Conservation (phyloP, 1,139 yeast species). For the Sugiyamaella paludigena region DNA sequence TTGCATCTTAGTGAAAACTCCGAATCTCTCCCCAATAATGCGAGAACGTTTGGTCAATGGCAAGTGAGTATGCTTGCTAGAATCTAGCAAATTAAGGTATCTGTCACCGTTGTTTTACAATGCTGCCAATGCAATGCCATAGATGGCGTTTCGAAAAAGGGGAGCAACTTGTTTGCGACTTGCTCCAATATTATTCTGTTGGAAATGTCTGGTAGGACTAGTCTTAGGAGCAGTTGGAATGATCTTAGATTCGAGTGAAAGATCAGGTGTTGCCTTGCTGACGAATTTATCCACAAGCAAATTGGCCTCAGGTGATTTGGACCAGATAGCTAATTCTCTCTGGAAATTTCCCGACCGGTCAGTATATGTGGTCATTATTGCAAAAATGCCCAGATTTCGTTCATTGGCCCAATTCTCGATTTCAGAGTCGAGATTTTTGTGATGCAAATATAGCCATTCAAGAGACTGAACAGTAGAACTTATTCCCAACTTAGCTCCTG, state of each 20-base stretch:
- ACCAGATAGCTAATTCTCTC: constrained; percentile 55
- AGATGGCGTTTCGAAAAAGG: constrained; percentile 28
- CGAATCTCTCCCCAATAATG: constrained; percentile 37
- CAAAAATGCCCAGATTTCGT: constrained; percentile 50
- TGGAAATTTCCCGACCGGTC: constrained; percentile 45
- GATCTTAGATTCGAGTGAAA: neutral
- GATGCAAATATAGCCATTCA: constrained; percentile 50
- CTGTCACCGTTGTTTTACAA: constrained; percentile 4
- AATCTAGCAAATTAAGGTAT: neutral
- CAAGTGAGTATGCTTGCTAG: constrained; percentile 33
- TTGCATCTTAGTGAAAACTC: constrained; percentile 35
- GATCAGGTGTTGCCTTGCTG: constrained; percentile 10
- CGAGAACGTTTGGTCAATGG: constrained; percentile 38
- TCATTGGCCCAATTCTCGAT: constrained; percentile 41
- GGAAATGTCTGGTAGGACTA: constrained; percentile 34
- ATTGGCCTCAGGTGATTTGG: constrained; percentile 23
- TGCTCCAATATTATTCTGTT: constrained; percentile 58
- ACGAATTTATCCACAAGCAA: constrained; percentile 36
- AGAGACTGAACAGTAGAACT: constrained; percentile 70
- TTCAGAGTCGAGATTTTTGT: constrained; percentile 42
- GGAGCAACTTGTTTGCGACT: constrained; percentile 91
- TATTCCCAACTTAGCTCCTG: constrained; percentile 55
- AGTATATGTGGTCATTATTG: constrained; percentile 63
- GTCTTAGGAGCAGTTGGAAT: constrained; percentile 8
- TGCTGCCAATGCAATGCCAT: constrained; percentile 23